phyloP scores from a whole-genome alignment of 495 filamentous ascomycete species.

The Umbilicaria muhlenbergii region DNA sequence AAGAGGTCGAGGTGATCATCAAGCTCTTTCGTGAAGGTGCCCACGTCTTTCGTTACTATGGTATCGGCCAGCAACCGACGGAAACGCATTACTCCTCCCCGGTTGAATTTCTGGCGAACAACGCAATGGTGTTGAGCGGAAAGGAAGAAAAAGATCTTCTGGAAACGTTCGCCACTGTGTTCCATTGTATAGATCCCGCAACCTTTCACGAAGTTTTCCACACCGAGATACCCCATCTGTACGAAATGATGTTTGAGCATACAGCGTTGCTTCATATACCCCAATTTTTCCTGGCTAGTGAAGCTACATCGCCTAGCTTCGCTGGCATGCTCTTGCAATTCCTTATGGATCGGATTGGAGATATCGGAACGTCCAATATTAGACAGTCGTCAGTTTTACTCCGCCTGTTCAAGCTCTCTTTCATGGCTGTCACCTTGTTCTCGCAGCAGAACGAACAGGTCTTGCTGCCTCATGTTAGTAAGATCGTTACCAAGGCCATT shows the following conservation, averaged over 20 bases:
- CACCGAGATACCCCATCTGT: constrained; percentile 87
- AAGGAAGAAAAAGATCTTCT: constrained; percentile 97
- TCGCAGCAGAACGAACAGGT: constrained; percentile 90
- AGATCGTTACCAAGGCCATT: constrained; percentile 92
- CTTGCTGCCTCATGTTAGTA: constrained; percentile 83
- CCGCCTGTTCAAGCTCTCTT: constrained; percentile 93
- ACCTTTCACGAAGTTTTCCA: constrained; percentile 98
- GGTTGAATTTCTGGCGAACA: constrained; percentile 79
- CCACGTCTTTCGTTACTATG: constrained; percentile 91
- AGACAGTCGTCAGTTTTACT: constrained; percentile 83
- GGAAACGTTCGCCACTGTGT: constrained; percentile 95
- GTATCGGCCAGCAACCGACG: constrained; percentile 60
- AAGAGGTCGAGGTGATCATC: constrained; percentile 91
- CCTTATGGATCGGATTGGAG: constrained; percentile 87
- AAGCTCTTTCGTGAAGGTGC: constrained; percentile 96
- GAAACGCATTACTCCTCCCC: constrained; percentile 64
- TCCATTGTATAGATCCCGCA: constrained; percentile 95
- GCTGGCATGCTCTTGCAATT: constrained; percentile 96
- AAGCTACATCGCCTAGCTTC: constrained; percentile 94
- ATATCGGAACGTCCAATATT: constrained; percentile 82
- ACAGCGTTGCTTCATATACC: constrained; percentile 85
- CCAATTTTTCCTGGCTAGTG: constrained; percentile 94
- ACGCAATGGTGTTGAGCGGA: constrained; percentile 77
- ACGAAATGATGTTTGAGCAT: constrained; percentile 96
- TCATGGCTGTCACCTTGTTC: constrained; percentile 98